Evolutionary conservation across 1,139 yeast genomes (phyloP).

Genomic region (Sugiyamaella castrensis): DNA sequence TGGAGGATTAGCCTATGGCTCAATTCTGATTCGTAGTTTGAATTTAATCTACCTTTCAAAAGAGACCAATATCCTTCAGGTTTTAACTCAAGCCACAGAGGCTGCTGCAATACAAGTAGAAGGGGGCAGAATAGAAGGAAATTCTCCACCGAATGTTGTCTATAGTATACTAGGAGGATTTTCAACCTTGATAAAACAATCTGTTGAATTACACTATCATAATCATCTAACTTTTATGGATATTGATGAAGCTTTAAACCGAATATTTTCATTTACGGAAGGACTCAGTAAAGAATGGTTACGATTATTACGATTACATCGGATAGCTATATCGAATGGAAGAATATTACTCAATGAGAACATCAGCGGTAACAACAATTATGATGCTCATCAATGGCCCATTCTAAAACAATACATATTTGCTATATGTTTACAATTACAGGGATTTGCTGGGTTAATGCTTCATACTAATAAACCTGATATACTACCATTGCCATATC

Average conservation of each 20-base stretch:
- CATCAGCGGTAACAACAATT: neutral
- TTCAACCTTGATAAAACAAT: slow-evolving; percentile 22
- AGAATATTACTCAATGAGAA: too few species aligned
- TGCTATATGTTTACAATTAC: slow-evolving; percentile 52
- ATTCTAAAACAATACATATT: slow-evolving; percentile 46
- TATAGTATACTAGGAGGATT: slow-evolving; percentile 23
- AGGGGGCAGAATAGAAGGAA: too few species aligned
- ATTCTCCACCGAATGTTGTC: neutral
- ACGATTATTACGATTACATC: neutral
- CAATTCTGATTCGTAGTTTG: neutral
- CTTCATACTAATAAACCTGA: slow-evolving; percentile 29
- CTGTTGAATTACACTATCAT: slow-evolving; percentile 16
- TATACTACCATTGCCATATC: slow-evolving; percentile 22
- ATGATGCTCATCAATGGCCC: slow-evolving; percentile 5
- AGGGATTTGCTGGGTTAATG: slow-evolving; percentile 48
- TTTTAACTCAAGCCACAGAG: too few species aligned
- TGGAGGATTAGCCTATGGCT: neutral
- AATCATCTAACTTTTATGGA: slow-evolving; percentile 11
- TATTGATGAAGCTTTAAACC: slow-evolving; percentile 12
- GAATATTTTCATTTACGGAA: slow-evolving; percentile 14
- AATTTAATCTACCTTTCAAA: slow-evolving; percentile 1
- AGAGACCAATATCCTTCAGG: slow-evolving; percentile 1
- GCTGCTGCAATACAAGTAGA: too few species aligned
- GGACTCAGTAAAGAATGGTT: slow-evolving; percentile 14
- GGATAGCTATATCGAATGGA: too few species aligned